Conservation (phyloP, 1,139 yeast genomes). For the Pichia norvegensis region DNA sequence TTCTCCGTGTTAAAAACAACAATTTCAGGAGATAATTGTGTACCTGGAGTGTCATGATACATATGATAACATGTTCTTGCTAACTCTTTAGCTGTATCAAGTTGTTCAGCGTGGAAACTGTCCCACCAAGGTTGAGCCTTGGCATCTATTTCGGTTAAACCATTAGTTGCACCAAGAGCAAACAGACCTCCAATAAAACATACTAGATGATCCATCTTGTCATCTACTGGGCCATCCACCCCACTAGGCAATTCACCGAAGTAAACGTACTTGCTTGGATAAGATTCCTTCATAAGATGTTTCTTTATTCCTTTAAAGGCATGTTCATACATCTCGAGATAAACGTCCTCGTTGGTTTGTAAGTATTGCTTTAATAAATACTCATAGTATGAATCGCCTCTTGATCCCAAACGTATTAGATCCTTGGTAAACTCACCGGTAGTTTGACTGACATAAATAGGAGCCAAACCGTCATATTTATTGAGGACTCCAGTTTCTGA, state of each 20-base stretch:
- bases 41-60: constrained; percentile 59
- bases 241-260: constrained; percentile 79
- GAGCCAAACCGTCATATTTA: constrained; percentile 73
- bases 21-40: constrained; percentile 86
- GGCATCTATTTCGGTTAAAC: constrained; percentile 49
- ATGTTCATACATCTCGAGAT: constrained; percentile 68
- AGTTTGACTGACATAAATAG: constrained; percentile 70
- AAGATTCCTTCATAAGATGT: constrained; percentile 52
- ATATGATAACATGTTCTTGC: constrained; percentile 78
- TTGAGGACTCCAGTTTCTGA: constrained; percentile 21
- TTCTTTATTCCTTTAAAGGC: constrained; percentile 68
- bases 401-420: constrained; percentile 71
- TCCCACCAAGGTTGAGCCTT: constrained; percentile 39
- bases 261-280: constrained; percentile 57
- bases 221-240: constrained; percentile 47
- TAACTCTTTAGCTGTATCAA: constrained; percentile 64
- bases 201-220: constrained; percentile 90
- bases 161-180: constrained; percentile 85
- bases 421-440: constrained; percentile 61
- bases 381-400: constrained; percentile 93
- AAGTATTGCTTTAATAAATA: constrained; percentile 79
- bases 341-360: constrained; percentile 68
- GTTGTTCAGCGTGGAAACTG: constrained; percentile 43
- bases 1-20: constrained; percentile 47
- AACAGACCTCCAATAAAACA: constrained; percentile 89